A percentile compares a stretch with the other conserved stretches of the same genome.
phyloP scores from a whole-genome alignment of 371 early-diverging fungal genomes.

The Aphelidium insulamus region DNA sequence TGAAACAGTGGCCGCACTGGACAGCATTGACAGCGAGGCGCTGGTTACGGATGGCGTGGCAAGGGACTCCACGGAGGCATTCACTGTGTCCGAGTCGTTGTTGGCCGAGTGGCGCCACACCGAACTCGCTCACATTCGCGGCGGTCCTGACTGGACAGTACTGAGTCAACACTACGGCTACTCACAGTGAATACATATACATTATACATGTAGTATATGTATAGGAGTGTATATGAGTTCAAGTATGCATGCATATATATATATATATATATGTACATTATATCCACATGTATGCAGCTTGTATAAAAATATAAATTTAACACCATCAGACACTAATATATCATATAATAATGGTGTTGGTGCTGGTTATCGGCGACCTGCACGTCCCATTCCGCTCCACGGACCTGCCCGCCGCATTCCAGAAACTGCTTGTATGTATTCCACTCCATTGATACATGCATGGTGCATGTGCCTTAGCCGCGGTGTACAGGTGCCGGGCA shows the following conservation, averaged over 20 bases:
- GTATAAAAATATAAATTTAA: background rate
- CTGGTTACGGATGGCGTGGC: too few species aligned
- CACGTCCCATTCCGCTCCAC: constrained; percentile 77
- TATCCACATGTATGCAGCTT: background rate
- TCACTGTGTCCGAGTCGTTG: too few species aligned
- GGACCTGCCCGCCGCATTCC: constrained; percentile 71
- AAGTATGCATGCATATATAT: constrained; percentile 1
- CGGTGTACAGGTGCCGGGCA: constrained; percentile 48
- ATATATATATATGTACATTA: background rate
- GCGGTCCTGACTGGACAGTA: too few species aligned
- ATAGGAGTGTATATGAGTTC: too few species aligned
- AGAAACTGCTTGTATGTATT: constrained; percentile 44
- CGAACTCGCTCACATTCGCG: too few species aligned
- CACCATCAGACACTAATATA: constrained; percentile 10
- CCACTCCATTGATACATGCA: background rate
- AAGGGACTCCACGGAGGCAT: too few species aligned
- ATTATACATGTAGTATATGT: too few species aligned
- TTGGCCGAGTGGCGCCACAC: too few species aligned
- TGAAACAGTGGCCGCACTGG: too few species aligned
- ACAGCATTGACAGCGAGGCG: too few species aligned
- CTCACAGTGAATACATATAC: too few species aligned
- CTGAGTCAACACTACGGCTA: too few species aligned
- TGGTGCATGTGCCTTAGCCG: background rate
- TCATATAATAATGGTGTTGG: constrained; percentile 30
- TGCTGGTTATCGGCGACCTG: constrained; percentile 77